phyloP scores from a whole-genome alignment of 257 asterid species.

The Solanum lycopersicoides region DNA sequence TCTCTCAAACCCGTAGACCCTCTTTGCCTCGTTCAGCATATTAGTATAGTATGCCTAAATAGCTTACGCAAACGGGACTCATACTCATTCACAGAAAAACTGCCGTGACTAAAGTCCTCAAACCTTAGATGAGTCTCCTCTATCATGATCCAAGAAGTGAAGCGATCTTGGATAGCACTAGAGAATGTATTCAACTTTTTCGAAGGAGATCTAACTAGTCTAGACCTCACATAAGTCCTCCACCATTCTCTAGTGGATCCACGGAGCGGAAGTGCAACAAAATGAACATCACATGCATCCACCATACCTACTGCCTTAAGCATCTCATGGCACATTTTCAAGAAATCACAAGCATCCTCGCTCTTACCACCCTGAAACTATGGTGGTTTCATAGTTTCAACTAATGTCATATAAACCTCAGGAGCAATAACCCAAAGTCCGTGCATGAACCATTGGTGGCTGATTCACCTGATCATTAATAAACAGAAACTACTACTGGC shows the following conservation, averaged over 20 bases:
- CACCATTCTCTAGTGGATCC: background rate
- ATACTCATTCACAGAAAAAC: background rate
- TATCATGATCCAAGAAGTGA: background rate
- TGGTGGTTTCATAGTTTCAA: background rate
- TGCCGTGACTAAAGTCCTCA: background rate
- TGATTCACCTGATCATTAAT: background rate
- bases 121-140: background rate
- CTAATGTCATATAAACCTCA: background rate
- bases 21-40: background rate
- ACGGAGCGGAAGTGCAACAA: background rate
- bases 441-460: background rate
- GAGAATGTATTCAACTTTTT: background rate
- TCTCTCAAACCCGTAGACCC: background rate
- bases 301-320: background rate
- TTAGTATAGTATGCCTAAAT: background rate
- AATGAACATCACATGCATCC: background rate
- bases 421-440: background rate
- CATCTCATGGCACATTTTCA: background rate
- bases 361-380: background rate
- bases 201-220: no score
- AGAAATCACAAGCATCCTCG: background rate
- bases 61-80: background rate
- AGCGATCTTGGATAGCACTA: background rate
- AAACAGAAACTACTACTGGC: fast-evolving
- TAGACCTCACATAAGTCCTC: background rate